Conservation (phyloP, 768 basidiomycete genomes). For the Panaeolus cyanescens region DNA sequence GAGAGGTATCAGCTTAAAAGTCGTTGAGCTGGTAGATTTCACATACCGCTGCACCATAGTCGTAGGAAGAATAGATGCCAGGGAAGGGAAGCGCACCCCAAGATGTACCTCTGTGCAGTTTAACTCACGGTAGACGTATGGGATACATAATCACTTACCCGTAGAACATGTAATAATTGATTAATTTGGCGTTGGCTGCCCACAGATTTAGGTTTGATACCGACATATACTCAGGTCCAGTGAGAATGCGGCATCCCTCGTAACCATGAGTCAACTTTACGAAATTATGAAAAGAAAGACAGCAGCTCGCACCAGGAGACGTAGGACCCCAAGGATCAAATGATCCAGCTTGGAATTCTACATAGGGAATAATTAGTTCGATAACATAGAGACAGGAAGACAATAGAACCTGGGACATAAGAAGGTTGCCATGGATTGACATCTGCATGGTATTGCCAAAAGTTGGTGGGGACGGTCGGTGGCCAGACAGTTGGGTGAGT, state of each 20-base stretch:
- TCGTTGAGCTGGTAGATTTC: not conserved
- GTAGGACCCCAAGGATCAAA: constrained; percentile 82
- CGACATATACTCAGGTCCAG: constrained; percentile 72
- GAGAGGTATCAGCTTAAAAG: not conserved
- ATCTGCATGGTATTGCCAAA: constrained; percentile 60
- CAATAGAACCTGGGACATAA: constrained; percentile 54
- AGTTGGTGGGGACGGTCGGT: constrained; percentile 50
- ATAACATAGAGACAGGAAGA: not conserved
- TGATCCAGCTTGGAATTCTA: constrained; percentile 73
- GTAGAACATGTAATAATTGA: constrained; percentile 86
- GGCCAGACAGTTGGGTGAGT: constrained; percentile 70
- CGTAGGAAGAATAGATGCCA: constrained; percentile 79
- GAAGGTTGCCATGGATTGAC: constrained; percentile 59
- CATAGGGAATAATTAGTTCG: not conserved
- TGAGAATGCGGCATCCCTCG: constrained; percentile 60
- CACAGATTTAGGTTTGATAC: constrained; percentile 80
- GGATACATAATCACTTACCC: constrained; percentile 50
- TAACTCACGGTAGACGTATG: not conserved
- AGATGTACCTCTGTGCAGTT: constrained; percentile 67
- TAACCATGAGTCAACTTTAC: constrained; percentile 48
- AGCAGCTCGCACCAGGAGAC: constrained; percentile 51
- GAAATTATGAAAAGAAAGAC: not conserved
- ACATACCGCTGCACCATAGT: constrained; percentile 71
- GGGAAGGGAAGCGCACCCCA: constrained; percentile 84
- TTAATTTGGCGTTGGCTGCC: constrained; percentile 80